phyloP scores from a whole-genome alignment of 2,329 filamentous ascomycete species.

The Davidsoniella eucalypti region DNA sequence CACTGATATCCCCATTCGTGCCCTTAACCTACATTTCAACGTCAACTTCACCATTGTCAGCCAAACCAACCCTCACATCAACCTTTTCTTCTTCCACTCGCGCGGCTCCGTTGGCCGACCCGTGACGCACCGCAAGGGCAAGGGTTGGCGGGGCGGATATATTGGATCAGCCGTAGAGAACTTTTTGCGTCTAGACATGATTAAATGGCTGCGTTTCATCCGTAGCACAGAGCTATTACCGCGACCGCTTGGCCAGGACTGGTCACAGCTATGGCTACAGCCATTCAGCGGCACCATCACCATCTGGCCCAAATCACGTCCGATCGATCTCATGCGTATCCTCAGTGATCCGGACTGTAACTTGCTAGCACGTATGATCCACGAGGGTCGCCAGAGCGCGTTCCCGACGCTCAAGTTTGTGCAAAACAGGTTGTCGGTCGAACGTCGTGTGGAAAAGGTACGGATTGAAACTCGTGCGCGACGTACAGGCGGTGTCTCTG shows the following conservation, averaged over 20 bases:
- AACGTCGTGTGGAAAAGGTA: slow-evolving; percentile 48
- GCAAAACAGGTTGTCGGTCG: slow-evolving; percentile 69
- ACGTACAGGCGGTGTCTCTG: slow-evolving; percentile 37
- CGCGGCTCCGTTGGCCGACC: slow-evolving; percentile 81
- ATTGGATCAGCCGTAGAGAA: slow-evolving; percentile 84
- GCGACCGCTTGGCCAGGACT: slow-evolving; percentile 81
- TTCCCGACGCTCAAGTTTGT: slow-evolving; percentile 91
- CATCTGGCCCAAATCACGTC: slow-evolving; percentile 74
- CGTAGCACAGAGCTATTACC: slow-evolving; percentile 84
- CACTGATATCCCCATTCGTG: slow-evolving; percentile 89
- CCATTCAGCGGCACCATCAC: slow-evolving; percentile 89
- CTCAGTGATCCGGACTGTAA: slow-evolving; percentile 64
- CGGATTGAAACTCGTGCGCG: slow-evolving; percentile 33
- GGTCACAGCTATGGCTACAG: slow-evolving; percentile 93
- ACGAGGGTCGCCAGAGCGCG: slow-evolving; percentile 71
- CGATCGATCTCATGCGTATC: slow-evolving; percentile 72
- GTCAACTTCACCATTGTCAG: slow-evolving; percentile 89
- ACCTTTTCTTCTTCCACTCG: slow-evolving; percentile 96
- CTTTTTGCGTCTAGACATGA: slow-evolving; percentile 89
- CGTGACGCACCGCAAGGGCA: slow-evolving; percentile 81
- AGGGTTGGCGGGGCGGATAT: slow-evolving; percentile 92
- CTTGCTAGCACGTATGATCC: slow-evolving; percentile 72
- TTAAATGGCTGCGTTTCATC: slow-evolving; percentile 93
- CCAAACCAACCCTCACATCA: slow-evolving; percentile 92
- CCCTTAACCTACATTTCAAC: slow-evolving; percentile 91